Conservation (phyloP, 164 flowering plant species). For the Magnolia kwangsiensis region DNA sequence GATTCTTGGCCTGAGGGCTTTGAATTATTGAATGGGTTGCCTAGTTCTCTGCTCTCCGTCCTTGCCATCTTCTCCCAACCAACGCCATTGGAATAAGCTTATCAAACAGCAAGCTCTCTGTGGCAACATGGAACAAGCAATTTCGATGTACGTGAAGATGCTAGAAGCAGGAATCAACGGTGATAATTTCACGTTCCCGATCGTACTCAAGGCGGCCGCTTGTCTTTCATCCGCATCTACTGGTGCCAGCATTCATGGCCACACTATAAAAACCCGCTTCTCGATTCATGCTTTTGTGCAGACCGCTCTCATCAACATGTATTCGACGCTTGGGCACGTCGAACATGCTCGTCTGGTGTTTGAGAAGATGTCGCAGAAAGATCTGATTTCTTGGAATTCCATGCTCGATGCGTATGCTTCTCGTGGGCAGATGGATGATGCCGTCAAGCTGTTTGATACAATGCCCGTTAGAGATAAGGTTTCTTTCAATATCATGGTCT, state of each 20-base stretch:
- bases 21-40: conserved; percentile 3
- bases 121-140: conserved; percentile 18
- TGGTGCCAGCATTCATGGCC: conserved; percentile 34
- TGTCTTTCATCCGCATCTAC: neutral
- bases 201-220: conserved; percentile 29
- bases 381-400: conserved; percentile 40
- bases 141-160: conserved; percentile 17
- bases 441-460: conserved; percentile 16
- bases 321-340: conserved; percentile 8
- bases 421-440: conserved; percentile 28
- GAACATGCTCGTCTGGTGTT: conserved; percentile 28
- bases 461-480: conserved; percentile 28
- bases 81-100: conserved; percentile 23
- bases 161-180: conserved; percentile 14
- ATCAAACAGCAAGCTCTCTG: conserved; percentile 20
- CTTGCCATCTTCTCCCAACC: neutral
- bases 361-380: conserved; percentile 28
- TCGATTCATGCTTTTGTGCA: conserved; percentile 29
- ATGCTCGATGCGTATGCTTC: conserved; percentile 38
- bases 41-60: neutral
- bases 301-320: conserved; percentile 33
- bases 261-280: conserved; percentile 29
- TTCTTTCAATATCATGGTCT: conserved; percentile 36
- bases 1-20: no score
- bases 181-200: conserved; percentile 37